Conservation (phyloP, 768 basidiomycete genomes). For the Roridomyces roridus region DNA sequence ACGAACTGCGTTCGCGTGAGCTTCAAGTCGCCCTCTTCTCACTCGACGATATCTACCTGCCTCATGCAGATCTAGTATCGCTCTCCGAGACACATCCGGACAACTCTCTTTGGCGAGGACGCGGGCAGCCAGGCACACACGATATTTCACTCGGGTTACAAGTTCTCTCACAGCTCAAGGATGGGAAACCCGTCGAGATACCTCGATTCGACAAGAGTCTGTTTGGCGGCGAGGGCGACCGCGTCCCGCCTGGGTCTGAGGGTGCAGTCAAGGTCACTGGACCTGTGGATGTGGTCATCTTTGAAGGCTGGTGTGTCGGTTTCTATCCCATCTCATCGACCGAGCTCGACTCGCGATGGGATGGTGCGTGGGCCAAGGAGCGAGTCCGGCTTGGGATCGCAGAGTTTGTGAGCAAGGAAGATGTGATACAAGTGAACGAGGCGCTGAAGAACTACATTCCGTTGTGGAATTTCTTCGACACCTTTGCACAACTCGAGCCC, state of each 20-base stretch:
- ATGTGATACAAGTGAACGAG: constrained; percentile 70
- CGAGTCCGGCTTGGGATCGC: constrained; percentile 41
- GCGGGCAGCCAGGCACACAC: constrained; percentile 95
- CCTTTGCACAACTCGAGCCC: constrained; percentile 75
- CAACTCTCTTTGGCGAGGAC: constrained; percentile 76
- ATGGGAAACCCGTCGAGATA: constrained; percentile 56
- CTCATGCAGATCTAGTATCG: constrained; percentile 62
- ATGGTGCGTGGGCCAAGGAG: constrained; percentile 48
- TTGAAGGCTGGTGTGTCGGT: constrained; percentile 97
- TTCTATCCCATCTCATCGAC: constrained; percentile 67
- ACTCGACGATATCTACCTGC: constrained; percentile 87
- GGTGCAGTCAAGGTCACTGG: constrained; percentile 49
- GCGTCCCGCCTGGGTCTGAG: constrained; percentile 50
- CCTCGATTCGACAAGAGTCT: constrained; percentile 91
- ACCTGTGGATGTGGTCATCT: constrained; percentile 76
- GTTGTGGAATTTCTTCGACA: constrained; percentile 76
- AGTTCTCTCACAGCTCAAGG: constrained; percentile 56
- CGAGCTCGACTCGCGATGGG: constrained; percentile 63
- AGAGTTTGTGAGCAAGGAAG: constrained; percentile 47
- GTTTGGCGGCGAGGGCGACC: constrained; percentile 84
- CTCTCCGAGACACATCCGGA: constrained; percentile 61
- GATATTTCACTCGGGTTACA: constrained; percentile 71
- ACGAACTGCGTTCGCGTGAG: constrained; percentile 44
- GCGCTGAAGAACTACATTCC: constrained; percentile 61
- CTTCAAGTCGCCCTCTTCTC: constrained; percentile 71